Evolutionary conservation across 2,329 filamentous ascomycete genomes (phyloP), one percentile per base, ranked within the genome.

Genomic region (Phaeomoniella chlamydospora): DNA sequence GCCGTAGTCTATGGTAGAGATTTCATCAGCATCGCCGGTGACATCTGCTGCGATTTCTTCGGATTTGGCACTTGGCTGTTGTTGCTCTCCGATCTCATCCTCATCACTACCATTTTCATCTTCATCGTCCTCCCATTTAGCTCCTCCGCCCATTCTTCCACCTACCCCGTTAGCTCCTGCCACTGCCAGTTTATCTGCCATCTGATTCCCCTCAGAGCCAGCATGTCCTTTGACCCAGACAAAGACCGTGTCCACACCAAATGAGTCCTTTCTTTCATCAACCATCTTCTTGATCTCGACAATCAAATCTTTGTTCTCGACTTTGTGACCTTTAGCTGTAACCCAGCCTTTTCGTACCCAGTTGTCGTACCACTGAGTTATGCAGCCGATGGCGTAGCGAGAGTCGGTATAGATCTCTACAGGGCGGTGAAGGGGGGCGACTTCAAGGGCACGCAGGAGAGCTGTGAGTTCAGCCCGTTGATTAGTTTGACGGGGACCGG

Each of bases 401-500:
- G 82, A 90, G 59, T 98, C 90, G n/a, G 78, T 86, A 52, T 78
- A 71, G 45, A 98, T 92, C 38, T 77, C 70, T 10, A 92, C 70
- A 40, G 75, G 66, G 39, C 80, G 70, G 39, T 77, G 67, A 12
- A 71, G 59, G 1, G 82, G 77, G 2, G 78, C 75, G 32, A 79
- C 72, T 49, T 94, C 76, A 15, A 96, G 67, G 1, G 87, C 87
- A 39, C 87, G 80, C 18, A 83, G 65, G 43, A 96, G 80, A 5
- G 86, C 90, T 15, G 82, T 87, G 39, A 98, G 66, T 61, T 98
- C 90, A n/a, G 88, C 90, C 3, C 90, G 81, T 56, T 96, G 85
- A 54, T 98, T 98, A 1, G 90, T 96, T 58, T 96, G 90, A 6
- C 68, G 66, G 12, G 69, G 64, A 35, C 85, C 85, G 35, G 67